Conservation (phyloP, 179 eudicot genomes). For the Silene coronaria region DNA sequence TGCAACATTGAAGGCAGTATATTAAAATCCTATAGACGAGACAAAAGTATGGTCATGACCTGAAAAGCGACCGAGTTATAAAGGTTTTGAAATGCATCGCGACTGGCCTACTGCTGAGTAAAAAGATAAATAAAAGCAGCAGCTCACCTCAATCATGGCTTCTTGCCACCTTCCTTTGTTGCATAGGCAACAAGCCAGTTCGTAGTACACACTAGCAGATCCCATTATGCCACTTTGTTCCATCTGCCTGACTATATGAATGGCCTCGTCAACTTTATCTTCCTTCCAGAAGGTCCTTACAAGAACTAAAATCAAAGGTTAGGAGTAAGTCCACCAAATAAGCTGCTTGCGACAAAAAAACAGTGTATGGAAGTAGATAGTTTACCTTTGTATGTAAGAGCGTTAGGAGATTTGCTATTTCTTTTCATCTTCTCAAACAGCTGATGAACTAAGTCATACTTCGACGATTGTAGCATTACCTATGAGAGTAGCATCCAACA, state of each 20-base stretch:
- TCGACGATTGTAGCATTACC: conserved; percentile 82
- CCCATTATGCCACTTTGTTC: conserved; percentile 78
- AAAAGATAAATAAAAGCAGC: conserved; percentile 3
- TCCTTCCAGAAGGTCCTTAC: conserved; percentile 80
- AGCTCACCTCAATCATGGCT: conserved; percentile 63
- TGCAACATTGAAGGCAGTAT: conserved; percentile 28
- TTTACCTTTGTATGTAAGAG: conserved; percentile 77
- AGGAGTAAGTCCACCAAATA: conserved; percentile 15
- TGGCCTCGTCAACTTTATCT: conserved; percentile 66
- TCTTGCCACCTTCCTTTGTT: conserved; percentile 83
- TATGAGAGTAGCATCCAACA: conserved; percentile 26
- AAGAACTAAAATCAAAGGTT: conserved; percentile 47
- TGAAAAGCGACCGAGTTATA: neutral
- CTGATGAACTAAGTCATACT: conserved; percentile 71
- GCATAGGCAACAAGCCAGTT: conserved; percentile 89
- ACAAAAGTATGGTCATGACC: conserved; percentile 4
- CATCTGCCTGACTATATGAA: conserved; percentile 74
- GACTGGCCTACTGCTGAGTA: conserved; percentile 6
- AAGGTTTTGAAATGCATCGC: neutral
- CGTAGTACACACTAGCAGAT: conserved; percentile 75
- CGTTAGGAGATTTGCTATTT: conserved; percentile 72
- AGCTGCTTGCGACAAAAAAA: conserved; percentile 4
- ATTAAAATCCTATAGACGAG: neutral
- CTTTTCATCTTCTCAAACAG: conserved; percentile 62
- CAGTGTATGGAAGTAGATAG: neutral